These are phyloP conservation scores for Malassezia japonica DNA, from an alignment of 1,284 basidiomycete genomes.

Conservation along the genomic window DNA sequence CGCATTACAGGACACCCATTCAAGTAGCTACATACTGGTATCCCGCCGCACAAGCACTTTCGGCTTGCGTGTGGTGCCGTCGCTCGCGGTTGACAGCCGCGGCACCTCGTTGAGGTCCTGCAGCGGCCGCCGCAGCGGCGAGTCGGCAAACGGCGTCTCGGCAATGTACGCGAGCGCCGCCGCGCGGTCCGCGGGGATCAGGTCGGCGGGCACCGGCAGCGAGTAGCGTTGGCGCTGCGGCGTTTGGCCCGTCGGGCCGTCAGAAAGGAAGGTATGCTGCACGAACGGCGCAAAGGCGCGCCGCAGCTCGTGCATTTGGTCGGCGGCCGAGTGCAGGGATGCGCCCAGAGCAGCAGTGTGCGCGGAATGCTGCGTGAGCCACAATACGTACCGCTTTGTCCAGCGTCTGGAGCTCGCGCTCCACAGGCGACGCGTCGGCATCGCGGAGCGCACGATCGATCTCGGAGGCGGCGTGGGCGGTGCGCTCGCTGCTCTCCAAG, in stretches of 20 bases:
- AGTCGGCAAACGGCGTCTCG: background rate
- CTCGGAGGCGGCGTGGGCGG: no score
- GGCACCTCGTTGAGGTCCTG: background rate
- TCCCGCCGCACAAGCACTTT: no score
- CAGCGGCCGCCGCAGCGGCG: background rate
- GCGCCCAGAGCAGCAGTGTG: no score
- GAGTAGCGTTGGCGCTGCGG: constrained; percentile 27
- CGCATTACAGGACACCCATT: constrained; percentile 36
- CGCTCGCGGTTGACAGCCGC: no score
- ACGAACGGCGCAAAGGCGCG: background rate
- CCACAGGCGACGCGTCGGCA: no score
- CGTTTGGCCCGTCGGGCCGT: constrained; percentile 28
- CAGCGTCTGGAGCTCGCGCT: no score
- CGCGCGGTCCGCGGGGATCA: constrained; percentile 23
- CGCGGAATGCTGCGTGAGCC: no score
- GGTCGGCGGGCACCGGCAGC: constrained; percentile 20
- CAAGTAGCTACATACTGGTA: constrained; percentile 5
- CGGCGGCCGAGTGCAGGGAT: no score
- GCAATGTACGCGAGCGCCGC: constrained; percentile 20
- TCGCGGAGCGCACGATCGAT: no score
- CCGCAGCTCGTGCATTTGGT: background rate
- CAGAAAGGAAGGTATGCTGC: constrained; percentile 13
- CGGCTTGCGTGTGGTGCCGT: no score
- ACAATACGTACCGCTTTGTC: no score
- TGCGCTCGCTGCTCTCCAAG: no score